Evolutionary conservation across 768 basidiomycete species (phyloP), one percentile per base, ranked within the genome.

Genomic region (Rubroboletus pulcherrimus): DNA sequence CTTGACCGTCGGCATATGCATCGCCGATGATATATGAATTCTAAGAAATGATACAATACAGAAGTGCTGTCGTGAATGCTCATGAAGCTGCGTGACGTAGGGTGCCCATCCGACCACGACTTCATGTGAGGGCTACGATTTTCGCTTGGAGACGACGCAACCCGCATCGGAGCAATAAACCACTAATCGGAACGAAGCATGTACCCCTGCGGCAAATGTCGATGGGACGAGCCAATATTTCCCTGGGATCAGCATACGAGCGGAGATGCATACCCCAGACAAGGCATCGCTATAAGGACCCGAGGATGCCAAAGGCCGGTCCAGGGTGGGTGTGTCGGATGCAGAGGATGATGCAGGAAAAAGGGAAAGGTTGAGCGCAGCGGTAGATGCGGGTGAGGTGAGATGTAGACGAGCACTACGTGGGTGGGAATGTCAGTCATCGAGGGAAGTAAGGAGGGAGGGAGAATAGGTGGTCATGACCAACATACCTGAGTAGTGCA

Each of bases 211-310:
- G n/a, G 78, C 74, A 68, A 85, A 90, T 1, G 88, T 89, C 9
- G 87, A 91, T 1, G 89, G 87, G 1, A 94, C 76, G 19, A 87
- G 69, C 59, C 84, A 78, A 69, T 94, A 95, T 56, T 77, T 81
- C 19, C 90, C 91, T 26, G 66, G 45, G 24, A 75, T 74, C 41
- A 91, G 54, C 15, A 76, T 73, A 6, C 79, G 71, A 35, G 74
- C 75, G 0, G 81, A 77, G 7, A 81, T 88, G 35, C 77, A 78
- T 0, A 88, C 91, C 0, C 94, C 93, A 0, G 86, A 83, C 30
- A 86, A 71, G 0, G 80, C 75, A 57, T 94, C 91, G 26, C 85
- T 80, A 64, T 94, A 96, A 0, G 87, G 81, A 2, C 92, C 93
- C 0, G 93, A 92, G 0, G 91, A 90, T 1, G 77, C 69, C 5